These are phyloP conservation scores for Eucalyptus albens DNA, from an alignment of 345 rosid genomes.

Conservation along the genomic window DNA sequence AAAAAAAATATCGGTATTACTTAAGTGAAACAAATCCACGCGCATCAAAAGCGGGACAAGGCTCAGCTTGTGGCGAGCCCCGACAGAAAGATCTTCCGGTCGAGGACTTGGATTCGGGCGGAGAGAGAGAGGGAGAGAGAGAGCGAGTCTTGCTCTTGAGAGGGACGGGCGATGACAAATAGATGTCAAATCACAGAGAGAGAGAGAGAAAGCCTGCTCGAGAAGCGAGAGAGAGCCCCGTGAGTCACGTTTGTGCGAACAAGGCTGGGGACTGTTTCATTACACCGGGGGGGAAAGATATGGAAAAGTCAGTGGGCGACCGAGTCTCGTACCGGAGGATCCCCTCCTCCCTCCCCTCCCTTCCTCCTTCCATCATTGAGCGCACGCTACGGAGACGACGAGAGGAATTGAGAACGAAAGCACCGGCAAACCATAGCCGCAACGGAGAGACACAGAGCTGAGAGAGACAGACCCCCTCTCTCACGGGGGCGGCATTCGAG, in stretches of 20 bases:
- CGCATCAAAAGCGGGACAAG: not conserved
- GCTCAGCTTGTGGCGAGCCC: not conserved
- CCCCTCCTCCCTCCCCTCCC: not conserved
- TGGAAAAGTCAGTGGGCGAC: not conserved
- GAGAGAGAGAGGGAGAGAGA: not conserved
- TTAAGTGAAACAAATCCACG: not conserved
- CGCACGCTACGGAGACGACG: not conserved
- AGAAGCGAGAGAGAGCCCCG: not conserved
- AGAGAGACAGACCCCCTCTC: not conserved
- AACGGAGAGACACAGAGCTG: not conserved
- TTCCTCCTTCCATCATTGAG: not conserved
- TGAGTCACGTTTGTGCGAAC: not conserved
- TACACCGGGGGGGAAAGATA: not conserved
- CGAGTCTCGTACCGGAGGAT: not conserved
- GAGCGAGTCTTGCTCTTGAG: not conserved
- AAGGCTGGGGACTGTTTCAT: not conserved
- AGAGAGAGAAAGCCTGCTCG: not conserved
- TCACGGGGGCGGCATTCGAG: not conserved
- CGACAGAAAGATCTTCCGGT: not conserved
- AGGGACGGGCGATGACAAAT: not conserved
- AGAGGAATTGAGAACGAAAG: not conserved
- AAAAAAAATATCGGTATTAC: fast-evolving
- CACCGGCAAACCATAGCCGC: not conserved
- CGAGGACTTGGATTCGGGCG: not conserved
- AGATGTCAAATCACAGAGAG: not conserved